Base-by-base conservation (phyloP, 306 rosid species). In the Vicia villosa region DNA sequence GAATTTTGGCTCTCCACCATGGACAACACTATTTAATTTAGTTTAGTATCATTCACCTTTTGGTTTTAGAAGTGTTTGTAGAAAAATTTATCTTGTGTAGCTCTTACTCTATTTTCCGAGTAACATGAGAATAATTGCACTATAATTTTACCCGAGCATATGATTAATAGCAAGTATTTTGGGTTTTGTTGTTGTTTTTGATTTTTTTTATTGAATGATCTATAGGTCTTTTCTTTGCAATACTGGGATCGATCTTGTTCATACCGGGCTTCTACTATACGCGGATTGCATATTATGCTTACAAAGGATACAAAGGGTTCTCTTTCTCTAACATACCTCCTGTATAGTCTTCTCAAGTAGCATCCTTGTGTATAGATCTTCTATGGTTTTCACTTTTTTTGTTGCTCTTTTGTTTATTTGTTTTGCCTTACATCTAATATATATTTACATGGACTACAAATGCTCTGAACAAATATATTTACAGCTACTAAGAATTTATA, bases 221-320 rank as follows among this genome's bases (percentile, higher is more conserved):
- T 9, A 14, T 40, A 80, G 81, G 84, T 19, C 37, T 88, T 8
- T 94, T 94, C 84, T 94, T 94, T 76, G 91, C 97, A 11, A 59
- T 87, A 28, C 85, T 94, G 66, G 99, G 99, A 46, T 74, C 66
- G 74, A 12, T 94, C 61, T 76, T 94, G 87, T 91, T 94, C 83
- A 83, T 94, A 57, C 99, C 97, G 51, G 97, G 97, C 0, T 94
- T 85, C 79, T 94, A 94, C 76, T 91, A 94, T 79, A 91, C 95
- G 17, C 83, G 99, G 85, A 86, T 94, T 80, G 99, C 99, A 13
- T 94, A 94, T 75, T 91, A 81, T 74, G 97, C 99, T 74, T 94
- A 89, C 69, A 89, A 87, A 61, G 97, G 97, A 36, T 94, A 91
- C 87, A 79, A 86, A 75, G 99, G 89, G 8, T 94, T 94, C 84